These are phyloP conservation scores for Tolypocladium ovalisporum DNA, from an alignment of 2,329 filamentous ascomycete species.

Conservation along the genomic window DNA sequence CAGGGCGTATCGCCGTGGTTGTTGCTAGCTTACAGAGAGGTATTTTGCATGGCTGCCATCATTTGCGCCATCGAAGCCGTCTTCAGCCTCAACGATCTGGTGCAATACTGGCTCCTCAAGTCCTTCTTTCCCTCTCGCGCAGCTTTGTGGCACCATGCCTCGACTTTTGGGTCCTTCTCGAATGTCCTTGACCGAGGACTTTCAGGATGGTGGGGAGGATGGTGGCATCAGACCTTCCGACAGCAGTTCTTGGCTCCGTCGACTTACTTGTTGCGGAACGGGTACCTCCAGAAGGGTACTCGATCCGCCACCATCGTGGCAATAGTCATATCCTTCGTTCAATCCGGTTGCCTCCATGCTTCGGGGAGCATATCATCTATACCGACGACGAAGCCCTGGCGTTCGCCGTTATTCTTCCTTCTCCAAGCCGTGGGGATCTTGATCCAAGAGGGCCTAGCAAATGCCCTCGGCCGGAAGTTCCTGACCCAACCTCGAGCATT, in stretches of 20 bases:
- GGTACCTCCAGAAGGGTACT: conserved; percentile 25
- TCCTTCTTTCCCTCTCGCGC: conserved; percentile 39
- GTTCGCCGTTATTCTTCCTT: conserved; percentile 59
- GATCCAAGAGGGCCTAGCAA: conserved; percentile 37
- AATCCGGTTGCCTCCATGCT: conserved; percentile 61
- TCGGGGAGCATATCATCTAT: conserved; percentile 57
- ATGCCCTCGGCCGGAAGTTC: conserved; percentile 19
- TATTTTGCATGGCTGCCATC: conserved; percentile 45
- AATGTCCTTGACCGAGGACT: conserved; percentile 59
- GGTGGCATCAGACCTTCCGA: conserved; percentile 89
- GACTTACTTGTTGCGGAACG: conserved; percentile 29
- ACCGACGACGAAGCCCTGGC: conserved; percentile 37
- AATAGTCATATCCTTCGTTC: conserved; percentile 38
- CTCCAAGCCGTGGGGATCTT: conserved; percentile 56
- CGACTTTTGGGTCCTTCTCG: conserved; percentile 42
- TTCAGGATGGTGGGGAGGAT: conserved; percentile 70
- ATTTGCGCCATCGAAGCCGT: conserved; percentile 48
- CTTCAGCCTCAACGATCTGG: conserved; percentile 49
- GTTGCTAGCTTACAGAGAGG: conserved; percentile 44
- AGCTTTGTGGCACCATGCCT: conserved; percentile 41
- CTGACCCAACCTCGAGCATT: conserved; percentile 30
- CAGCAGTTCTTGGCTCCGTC: conserved; percentile 55
- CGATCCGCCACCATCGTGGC: conserved; percentile 12
- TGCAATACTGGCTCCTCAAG: conserved; percentile 37
- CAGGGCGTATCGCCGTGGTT: conserved; percentile 28